phyloP scores from a whole-genome alignment of 2,329 filamentous ascomycete species.

The Simplicillium aogashimaense region DNA sequence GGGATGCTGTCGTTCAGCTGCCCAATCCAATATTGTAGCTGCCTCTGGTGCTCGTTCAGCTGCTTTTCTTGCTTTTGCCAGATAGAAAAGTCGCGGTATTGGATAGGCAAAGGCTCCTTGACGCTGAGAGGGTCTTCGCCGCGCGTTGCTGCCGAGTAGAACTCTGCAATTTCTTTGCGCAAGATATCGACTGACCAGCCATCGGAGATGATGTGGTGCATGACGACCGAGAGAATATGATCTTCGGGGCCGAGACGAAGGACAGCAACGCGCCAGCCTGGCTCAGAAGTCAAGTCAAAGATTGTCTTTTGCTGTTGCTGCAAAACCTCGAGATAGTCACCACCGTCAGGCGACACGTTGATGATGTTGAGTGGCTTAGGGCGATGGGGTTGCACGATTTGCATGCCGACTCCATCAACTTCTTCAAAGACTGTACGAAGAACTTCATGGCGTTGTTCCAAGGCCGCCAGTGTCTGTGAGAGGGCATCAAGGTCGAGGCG shows the following conservation, averaged over 20 bases:
- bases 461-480: constrained; percentile 3
- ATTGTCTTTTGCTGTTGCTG: constrained; percentile 10
- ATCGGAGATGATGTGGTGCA: constrained; percentile 19
- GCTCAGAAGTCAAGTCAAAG: constrained; percentile 13
- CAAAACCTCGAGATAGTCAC: neutral
- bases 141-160: constrained; percentile 10
- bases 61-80: constrained; percentile 5
- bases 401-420: constrained; percentile 6
- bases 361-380: constrained; percentile 2
- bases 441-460: constrained; percentile 11
- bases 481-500: constrained; percentile 8
- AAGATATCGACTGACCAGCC: constrained; percentile 18
- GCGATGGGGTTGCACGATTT: constrained; percentile 2
- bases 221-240: constrained; percentile 14
- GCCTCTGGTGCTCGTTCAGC: constrained; percentile 2
- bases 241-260: constrained; percentile 7
- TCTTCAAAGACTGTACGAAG: constrained; percentile 10
- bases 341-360: neutral
- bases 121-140: constrained; percentile 6
- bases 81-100: constrained; percentile 7
- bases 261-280: constrained; percentile 12
- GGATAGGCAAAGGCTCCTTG: constrained; percentile 4
- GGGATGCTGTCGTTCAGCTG: constrained; percentile 4
- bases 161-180: constrained; percentile 9
- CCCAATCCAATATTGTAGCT: constrained; percentile 6